Evolutionary conservation across 805 yeast genomes (phyloP), one percentile per base, ranked within the genome.

Genomic region (Candida methanosorbosa): DNA sequence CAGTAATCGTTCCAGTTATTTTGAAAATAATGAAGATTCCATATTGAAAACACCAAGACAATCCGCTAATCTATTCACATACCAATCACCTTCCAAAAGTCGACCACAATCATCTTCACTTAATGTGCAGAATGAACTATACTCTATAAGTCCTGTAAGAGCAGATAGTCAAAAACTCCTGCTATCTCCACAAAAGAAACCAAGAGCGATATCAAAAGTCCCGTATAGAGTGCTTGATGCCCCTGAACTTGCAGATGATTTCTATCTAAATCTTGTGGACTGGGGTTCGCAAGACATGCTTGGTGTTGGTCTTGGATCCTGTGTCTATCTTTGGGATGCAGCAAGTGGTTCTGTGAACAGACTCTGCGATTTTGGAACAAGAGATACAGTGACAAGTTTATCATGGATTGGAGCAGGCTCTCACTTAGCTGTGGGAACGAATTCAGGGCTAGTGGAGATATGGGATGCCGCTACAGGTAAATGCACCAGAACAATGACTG

Each of bases 341-440:
- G 64, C 77, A 9, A 75, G 86, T 0, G 95, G 94, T 15, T 72
- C 79, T 2, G 97, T 90, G 2, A 77, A 77, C 39, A 71, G 87
- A 44, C 66, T 92, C 25, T 83, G 95, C 48, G 84, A 82, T 43
- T 63, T 90, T 21, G 77, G 72, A 2, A 25, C 53, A 7, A 67
- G 68, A 42, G 96, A 88, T 45, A 62, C 66, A 32, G 82, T 86
- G 18, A 83, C 97, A 7, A 79, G 94, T 45, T 62, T 90, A 26
- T 77, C 83, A 36, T 92, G 98, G 98, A 84, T 90, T 32, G 94
- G 90, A 18, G 75, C 90, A 9, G 97, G 97, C 14, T 81, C 95
- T 12, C 97, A 92, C 61, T 50, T 92, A 33, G 97, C 98, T 0
- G 78, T 92, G 6, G 98, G 98, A 2, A 86, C 96, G 1, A 70